Base-by-base conservation (phyloP, 2,329 filamentous ascomycete species). In the Xenoacremonium recifei region DNA sequence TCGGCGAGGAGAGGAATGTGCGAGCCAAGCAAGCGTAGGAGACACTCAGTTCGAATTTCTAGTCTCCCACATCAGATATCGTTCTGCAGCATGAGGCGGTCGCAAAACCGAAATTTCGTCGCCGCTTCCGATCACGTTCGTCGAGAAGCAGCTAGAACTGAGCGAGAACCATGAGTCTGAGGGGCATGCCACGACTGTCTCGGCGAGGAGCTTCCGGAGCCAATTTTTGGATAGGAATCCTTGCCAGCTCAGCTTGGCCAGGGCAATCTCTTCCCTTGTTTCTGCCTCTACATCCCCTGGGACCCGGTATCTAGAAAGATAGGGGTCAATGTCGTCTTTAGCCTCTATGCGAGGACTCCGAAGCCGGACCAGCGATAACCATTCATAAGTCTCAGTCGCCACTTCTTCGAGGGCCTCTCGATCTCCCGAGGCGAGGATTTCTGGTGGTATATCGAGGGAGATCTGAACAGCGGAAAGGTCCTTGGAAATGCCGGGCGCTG, bases 331-430 rank as follows among this genome's bases (percentile, higher is more conserved):
- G 5, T 58, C 60, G 61, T 91, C 85, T 9, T 59, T 60, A 4
- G 65, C 60, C 10, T 64, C 55, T 15, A 91, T 60, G 18, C 87
- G 73, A n/a, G 84, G 80, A 42, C 85, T 89, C 9, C 72, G 66
- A 1, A 90, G 70, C 10, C 77, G 73, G 5, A 84, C 60, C n/a
- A 95, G 65, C 3, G 82, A 82, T 1, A 92, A 59, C 83, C 85
- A 93, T 65, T 93, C 88, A 50, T 90, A 82, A 11, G 85, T 59
- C 15, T 84, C 80, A 1, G 76, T 71, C 2, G 79, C 77, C 46
- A 75, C 75, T 17, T 89, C 81, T 44, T 86, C 80, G 25, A 87
- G 70, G 6, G 77, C 74, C 31, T 70, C 66, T 38, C 66, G 62
- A 29, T 71, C 70, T 25, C 65, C 53, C 2, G 59, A 49, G 35